Conservation (phyloP, 73 alveolate species). For the Paramecium caudatum region DNA sequence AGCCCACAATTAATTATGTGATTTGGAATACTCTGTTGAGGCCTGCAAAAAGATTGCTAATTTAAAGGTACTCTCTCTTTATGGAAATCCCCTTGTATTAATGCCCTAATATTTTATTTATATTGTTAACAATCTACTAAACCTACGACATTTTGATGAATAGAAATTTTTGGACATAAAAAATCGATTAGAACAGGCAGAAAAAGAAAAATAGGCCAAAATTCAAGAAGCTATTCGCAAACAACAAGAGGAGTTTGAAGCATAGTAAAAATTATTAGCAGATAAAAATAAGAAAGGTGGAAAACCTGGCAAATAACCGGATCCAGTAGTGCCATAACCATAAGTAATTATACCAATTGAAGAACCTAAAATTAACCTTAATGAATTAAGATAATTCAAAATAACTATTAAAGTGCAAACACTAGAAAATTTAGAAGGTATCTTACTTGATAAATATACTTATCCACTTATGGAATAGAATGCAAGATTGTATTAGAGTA, state of each 20-base stretch:
- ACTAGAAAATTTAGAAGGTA: slow-evolving; percentile 60
- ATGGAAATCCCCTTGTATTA: slow-evolving; percentile 56
- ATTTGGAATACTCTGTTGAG: slow-evolving; percentile 44
- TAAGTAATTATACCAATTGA: slow-evolving; percentile 35
- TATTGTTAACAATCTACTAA: slow-evolving; percentile 22
- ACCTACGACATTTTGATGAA: slow-evolving; percentile 49
- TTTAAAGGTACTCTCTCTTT: slow-evolving; percentile 29
- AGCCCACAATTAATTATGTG: slow-evolving; percentile 47
- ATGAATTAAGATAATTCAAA: slow-evolving; percentile 1
- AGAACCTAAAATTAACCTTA: slow-evolving; percentile 22
- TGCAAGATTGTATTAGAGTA: not conserved
- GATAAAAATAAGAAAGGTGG: slow-evolving; percentile 70
- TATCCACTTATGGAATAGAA: slow-evolving; percentile 35
- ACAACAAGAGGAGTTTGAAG: slow-evolving; percentile 8
- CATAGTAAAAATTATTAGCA: slow-evolving; percentile 21
- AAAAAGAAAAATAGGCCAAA: slow-evolving; percentile 42
- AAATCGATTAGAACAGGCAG: slow-evolving; percentile 47
- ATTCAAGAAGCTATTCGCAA: slow-evolving; percentile 5
- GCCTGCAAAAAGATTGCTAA: not conserved
- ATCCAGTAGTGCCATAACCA: slow-evolving; percentile 9
- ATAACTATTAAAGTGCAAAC: slow-evolving; percentile 33
- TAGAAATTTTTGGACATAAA: slow-evolving; percentile 39
- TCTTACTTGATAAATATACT: slow-evolving; percentile 13
- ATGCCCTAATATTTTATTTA: slow-evolving; percentile 55
- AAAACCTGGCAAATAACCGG: slow-evolving; percentile 8